These are phyloP conservation scores for Lasiosphaeris hirsuta DNA, from an alignment of 495 filamentous ascomycete genomes.

Conservation along the genomic window DNA sequence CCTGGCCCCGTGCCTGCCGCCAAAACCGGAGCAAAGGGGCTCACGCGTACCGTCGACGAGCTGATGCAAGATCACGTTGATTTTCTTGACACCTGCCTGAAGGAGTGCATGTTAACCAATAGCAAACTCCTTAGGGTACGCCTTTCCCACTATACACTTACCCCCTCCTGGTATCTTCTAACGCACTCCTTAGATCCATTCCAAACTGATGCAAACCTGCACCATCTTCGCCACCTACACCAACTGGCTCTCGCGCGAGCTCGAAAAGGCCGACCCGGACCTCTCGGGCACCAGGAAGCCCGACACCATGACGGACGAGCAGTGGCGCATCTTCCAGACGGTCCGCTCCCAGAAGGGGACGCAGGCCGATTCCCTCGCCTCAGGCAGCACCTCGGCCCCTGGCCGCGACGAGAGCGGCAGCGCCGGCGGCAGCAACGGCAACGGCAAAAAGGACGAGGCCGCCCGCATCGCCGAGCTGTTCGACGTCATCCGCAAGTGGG, in stretches of 20 bases:
- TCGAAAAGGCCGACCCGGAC: constrained; percentile 74
- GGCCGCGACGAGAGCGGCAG: neutral
- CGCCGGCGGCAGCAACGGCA: neutral
- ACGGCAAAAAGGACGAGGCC: constrained; percentile 10
- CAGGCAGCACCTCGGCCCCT: no score
- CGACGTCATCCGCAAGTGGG: constrained; percentile 81
- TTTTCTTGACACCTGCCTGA: constrained; percentile 94
- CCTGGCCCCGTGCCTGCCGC: neutral
- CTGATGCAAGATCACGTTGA: constrained; percentile 99
- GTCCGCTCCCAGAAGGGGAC: constrained; percentile 32
- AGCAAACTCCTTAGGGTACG: constrained; percentile 84
- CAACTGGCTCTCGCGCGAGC: constrained; percentile 68
- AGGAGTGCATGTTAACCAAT: constrained; percentile 99
- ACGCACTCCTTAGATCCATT: constrained; percentile 72
- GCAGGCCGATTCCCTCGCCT: neutral
- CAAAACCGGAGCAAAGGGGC: constrained; percentile 30
- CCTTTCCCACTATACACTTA: neutral
- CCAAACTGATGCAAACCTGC: constrained; percentile 89
- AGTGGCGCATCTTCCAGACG: constrained; percentile 49
- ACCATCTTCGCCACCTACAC: constrained; percentile 89
- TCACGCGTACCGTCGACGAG: constrained; percentile 89
- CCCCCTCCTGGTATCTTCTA: neutral
- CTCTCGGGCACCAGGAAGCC: constrained; percentile 53
- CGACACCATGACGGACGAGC: constrained; percentile 49
- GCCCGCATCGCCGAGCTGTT: constrained; percentile 70